Evolutionary conservation across 1,284 basidiomycete genomes (phyloP).

Genomic region (Wallemia mellicola): DNA sequence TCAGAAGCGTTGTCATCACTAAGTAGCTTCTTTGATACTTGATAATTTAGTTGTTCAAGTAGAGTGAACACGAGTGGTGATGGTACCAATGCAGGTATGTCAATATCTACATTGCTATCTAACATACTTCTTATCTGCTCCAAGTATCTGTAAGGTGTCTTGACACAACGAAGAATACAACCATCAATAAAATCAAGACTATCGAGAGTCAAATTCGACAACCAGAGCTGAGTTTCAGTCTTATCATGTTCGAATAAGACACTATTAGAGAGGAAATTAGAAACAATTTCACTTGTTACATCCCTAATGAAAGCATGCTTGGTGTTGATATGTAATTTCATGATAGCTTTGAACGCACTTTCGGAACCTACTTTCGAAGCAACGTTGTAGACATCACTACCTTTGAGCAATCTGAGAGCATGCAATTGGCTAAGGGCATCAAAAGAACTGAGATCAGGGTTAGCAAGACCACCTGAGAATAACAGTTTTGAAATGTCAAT

Average conservation of each 20-base stretch:
- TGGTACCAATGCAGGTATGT: slow-evolving; percentile 13
- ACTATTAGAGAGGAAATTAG: slow-evolving; percentile 31
- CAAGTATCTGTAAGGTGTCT: slow-evolving; percentile 61
- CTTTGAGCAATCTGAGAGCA: slow-evolving; percentile 35
- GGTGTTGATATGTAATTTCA: slow-evolving; percentile 29
- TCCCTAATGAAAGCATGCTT: slow-evolving; percentile 24
- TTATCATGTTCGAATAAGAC: slow-evolving; percentile 55
- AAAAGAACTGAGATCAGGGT: slow-evolving; percentile 21
- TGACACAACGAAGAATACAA: slow-evolving; percentile 50
- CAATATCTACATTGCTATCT: slow-evolving; percentile 3
- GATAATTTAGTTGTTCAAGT: slow-evolving; percentile 40
- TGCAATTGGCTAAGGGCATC: slow-evolving; percentile 41
- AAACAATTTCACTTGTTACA: slow-evolving; percentile 28
- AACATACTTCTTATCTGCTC: slow-evolving; percentile 26
- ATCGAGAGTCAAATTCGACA: slow-evolving; percentile 21
- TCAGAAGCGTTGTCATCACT: slow-evolving; percentile 30
- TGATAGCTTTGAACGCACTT: slow-evolving; percentile 29
- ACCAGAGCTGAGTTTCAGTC: slow-evolving; percentile 43
- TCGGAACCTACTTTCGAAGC: slow-evolving; percentile 33
- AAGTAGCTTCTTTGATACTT: slow-evolving; percentile 25
- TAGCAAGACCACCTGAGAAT: slow-evolving; percentile 17
- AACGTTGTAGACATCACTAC: slow-evolving; percentile 48
- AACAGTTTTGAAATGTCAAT: slow-evolving; percentile 65
- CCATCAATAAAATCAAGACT: slow-evolving; percentile 46
- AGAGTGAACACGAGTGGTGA: slow-evolving; percentile 48